Conservation (phyloP, 2,329 filamentous ascomycete genomes). For the Aspergillus ochraceoroseus region DNA sequence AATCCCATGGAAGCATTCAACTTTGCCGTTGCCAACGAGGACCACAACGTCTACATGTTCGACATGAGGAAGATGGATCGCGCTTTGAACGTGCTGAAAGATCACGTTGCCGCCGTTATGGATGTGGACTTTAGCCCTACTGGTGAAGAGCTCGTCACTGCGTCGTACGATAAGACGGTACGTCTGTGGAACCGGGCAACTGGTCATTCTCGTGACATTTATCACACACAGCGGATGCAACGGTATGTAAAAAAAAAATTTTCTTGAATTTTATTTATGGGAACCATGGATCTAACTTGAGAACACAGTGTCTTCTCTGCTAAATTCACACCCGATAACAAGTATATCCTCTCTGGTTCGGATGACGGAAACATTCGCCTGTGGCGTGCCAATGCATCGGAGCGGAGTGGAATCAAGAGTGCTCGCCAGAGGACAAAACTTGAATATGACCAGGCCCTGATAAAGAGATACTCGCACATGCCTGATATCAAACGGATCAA, state of each 20-base stretch:
- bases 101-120: slow-evolving; percentile 90
- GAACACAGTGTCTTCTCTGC: slow-evolving; percentile 67
- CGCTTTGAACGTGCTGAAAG: slow-evolving; percentile 82
- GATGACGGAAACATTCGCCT: slow-evolving; percentile 89
- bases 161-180: slow-evolving; percentile 81
- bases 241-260: slow-evolving; percentile 35
- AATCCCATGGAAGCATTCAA: slow-evolving; percentile 98
- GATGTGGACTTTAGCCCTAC: slow-evolving; percentile 94
- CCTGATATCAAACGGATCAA: slow-evolving; percentile 89
- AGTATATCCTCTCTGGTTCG: slow-evolving; percentile 82
- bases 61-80: slow-evolving; percentile 89
- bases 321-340: slow-evolving; percentile 80
- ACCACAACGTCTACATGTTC: slow-evolving; percentile 89
- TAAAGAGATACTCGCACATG: slow-evolving; percentile 86
- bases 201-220: slow-evolving; percentile 85
- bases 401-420: slow-evolving; percentile 78
- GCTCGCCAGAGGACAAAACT: slow-evolving; percentile 78
- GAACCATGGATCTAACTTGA: slow-evolving; percentile 14
- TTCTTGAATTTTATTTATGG: background rate
- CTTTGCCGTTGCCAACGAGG: slow-evolving; percentile 86
- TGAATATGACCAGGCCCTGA: slow-evolving; percentile 84
- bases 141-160: slow-evolving; percentile 86
- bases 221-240: slow-evolving; percentile 98
- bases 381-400: slow-evolving; percentile 83
- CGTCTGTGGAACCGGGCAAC: slow-evolving; percentile 75